These are phyloP conservation scores for Erodium trifolium DNA, from an alignment of 441 rosid species.

Conservation along the genomic window DNA sequence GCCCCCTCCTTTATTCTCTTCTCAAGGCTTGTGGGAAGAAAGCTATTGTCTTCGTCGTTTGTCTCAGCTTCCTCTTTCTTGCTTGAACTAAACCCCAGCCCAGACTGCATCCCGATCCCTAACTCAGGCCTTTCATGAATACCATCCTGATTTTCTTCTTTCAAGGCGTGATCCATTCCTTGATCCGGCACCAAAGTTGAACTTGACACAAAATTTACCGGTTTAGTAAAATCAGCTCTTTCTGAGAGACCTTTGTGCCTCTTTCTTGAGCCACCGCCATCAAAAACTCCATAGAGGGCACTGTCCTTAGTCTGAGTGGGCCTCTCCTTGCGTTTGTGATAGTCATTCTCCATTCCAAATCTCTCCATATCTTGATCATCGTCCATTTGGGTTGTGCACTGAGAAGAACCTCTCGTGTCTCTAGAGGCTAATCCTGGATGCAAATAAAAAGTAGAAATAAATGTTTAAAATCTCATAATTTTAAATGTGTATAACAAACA, in stretches of 20 bases:
- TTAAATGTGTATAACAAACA: too few relatives aligned
- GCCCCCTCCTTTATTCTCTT: slow-evolving; percentile 55
- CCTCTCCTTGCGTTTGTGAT: slow-evolving; percentile 51
- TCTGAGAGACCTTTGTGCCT: background rate
- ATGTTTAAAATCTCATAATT: too few relatives aligned
- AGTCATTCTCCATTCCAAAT: slow-evolving; percentile 71
- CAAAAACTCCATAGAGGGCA: slow-evolving; percentile 53
- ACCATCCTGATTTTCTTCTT: slow-evolving; percentile 32
- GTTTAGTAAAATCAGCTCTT: slow-evolving; percentile 51
- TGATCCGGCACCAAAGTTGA: slow-evolving; percentile 56
- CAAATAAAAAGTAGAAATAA: too few relatives aligned
- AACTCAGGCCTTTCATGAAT: slow-evolving; percentile 19
- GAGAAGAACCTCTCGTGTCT: too few relatives aligned
- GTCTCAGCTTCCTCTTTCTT: background rate
- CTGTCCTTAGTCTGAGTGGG: slow-evolving; percentile 63
- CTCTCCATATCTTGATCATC: slow-evolving; percentile 74
- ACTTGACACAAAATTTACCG: slow-evolving; percentile 64
- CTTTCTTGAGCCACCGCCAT: slow-evolving; percentile 12
- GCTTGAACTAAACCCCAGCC: slow-evolving; percentile 40
- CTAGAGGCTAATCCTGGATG: too few relatives aligned
- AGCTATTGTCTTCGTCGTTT: slow-evolving; percentile 16
- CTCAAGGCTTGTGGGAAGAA: slow-evolving; percentile 56
- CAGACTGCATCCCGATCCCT: slow-evolving; percentile 38
- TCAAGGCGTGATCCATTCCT: slow-evolving; percentile 51
- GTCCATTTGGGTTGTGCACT: slow-evolving; percentile 34